These are phyloP conservation scores for Leccinum rimulosum DNA, from an alignment of 768 basidiomycete species.

Conservation along the genomic window DNA sequence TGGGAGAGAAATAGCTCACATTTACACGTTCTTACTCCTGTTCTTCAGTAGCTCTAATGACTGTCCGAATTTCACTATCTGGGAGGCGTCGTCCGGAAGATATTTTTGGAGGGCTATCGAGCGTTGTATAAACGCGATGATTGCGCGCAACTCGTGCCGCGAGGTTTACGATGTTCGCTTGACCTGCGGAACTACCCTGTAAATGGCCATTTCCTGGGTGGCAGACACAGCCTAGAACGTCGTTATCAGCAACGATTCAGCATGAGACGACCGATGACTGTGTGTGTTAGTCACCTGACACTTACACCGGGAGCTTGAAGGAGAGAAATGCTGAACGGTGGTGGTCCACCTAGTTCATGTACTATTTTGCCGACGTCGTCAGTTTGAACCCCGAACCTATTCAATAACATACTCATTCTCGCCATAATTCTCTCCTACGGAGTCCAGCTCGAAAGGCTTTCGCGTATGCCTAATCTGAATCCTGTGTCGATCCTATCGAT, in stretches of 20 bases:
- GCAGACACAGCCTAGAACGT: slow-evolving; percentile 29
- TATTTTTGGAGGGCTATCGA: not conserved
- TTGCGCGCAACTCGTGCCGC: slow-evolving; percentile 31
- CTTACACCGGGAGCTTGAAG: slow-evolving; percentile 24
- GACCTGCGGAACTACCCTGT: slow-evolving; percentile 12
- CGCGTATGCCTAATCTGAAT: not conserved
- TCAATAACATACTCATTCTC: slow-evolving; percentile 35
- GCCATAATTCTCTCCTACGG: slow-evolving; percentile 39
- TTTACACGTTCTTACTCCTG: not conserved
- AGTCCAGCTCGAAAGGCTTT: slow-evolving; percentile 33
- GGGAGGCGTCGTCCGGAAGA: no score
- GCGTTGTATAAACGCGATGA: slow-evolving; percentile 27
- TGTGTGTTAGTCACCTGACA: not conserved
- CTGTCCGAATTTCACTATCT: slow-evolving; percentile 19
- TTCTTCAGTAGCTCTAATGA: slow-evolving; percentile 28
- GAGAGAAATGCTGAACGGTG: slow-evolving; percentile 17
- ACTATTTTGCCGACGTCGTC: slow-evolving; percentile 38
- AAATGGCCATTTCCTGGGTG: slow-evolving; percentile 29
- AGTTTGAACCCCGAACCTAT: no score
- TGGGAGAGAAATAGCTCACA: no score
- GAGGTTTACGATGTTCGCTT: slow-evolving; percentile 39
- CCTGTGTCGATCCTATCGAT: slow-evolving; percentile 35
- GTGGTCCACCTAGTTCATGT: slow-evolving; percentile 34
- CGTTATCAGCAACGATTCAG: not conserved
- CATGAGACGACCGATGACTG: not conserved